Conservation (phyloP, 139 green algal genomes). For the Tetradesmus obliquus region DNA sequence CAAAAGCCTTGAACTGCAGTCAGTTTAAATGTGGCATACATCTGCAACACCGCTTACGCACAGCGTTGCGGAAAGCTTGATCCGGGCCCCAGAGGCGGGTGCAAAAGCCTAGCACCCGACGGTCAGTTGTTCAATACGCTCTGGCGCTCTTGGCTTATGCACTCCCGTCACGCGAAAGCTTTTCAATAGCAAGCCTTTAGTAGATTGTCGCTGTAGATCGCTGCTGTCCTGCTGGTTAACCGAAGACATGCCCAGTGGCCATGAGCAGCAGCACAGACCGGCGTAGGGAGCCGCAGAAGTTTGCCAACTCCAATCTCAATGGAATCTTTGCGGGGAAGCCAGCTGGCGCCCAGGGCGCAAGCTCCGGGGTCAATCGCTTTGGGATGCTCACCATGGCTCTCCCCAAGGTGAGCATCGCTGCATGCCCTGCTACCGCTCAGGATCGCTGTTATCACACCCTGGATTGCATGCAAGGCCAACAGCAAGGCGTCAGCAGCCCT, state of each 20-base stretch:
- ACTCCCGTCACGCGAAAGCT: neutral
- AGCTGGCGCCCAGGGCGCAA: neutral
- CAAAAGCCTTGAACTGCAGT: neutral
- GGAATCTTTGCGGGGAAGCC: constrained; percentile 50
- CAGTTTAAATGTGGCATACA: neutral
- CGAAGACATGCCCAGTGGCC: neutral
- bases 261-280: constrained; percentile 22
- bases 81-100: neutral
- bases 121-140: neutral
- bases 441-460: neutral
- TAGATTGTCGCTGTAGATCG: neutral
- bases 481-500: neutral
- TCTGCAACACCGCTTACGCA: too few species aligned
- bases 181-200: neutral
- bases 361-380: constrained; percentile 37
- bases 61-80: neutral
- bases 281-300: constrained; percentile 52
- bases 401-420: constrained; percentile 49
- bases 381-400: constrained; percentile 61
- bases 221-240: neutral
- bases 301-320: constrained; percentile 69
- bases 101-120: neutral
- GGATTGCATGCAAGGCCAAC: neutral
- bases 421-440: neutral
- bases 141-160: neutral